These are phyloP conservation scores for Trypanosoma theileri DNA, from an alignment of 208 protist genomes.

Conservation along the genomic window DNA sequence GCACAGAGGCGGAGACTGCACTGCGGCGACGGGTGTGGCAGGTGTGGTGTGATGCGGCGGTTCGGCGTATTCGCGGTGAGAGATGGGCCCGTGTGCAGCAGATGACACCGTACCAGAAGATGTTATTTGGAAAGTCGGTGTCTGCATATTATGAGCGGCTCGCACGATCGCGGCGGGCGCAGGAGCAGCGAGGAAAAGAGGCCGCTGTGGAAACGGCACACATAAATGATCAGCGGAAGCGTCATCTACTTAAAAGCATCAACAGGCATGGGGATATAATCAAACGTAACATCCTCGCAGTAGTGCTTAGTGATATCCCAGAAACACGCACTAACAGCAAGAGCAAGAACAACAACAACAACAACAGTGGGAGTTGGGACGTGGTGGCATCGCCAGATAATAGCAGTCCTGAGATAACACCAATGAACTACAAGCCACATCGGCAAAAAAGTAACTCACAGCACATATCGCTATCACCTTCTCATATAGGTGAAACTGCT, in stretches of 20 bases:
- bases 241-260: not conserved
- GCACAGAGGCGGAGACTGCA: not conserved
- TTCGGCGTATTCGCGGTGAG: not conserved
- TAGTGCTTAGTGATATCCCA: not conserved
- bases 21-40: not conserved
- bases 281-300: slow-evolving; percentile 14
- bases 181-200: not conserved
- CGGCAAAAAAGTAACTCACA: not conserved
- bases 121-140: slow-evolving; percentile 15
- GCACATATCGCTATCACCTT: not conserved
- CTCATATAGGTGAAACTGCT: not conserved
- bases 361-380: not conserved
- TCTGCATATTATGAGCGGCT: slow-evolving; percentile 10
- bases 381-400: not conserved
- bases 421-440: not conserved
- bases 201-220: not conserved
- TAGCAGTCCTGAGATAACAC: not conserved
- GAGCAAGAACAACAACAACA: not conserved
- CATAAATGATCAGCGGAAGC: not conserved
- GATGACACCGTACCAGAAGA: slow-evolving; percentile 15
- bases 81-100: not conserved
- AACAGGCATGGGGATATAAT: slow-evolving; percentile 7
- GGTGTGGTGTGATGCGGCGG: slow-evolving; percentile 1
- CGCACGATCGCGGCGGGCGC: not conserved
- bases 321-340: not conserved